Percentiles rank a stretch among this genome's conserved stretches.
These are phyloP conservation scores for Alternaria sp. DNA, from an alignment of 2,329 filamentous ascomycete species.

Conservation along the genomic window DNA sequence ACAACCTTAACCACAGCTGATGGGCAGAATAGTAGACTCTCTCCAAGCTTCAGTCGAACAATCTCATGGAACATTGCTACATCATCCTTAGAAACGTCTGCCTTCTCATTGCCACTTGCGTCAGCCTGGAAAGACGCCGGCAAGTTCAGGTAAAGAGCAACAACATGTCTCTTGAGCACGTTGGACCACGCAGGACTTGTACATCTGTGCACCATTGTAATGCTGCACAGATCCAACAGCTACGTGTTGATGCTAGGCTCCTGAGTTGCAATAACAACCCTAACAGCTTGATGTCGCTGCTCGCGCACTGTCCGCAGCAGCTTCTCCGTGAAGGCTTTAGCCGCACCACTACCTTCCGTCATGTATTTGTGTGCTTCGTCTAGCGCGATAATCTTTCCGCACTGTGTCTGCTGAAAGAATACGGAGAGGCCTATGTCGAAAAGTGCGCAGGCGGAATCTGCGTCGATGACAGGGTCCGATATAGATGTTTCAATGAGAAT, in stretches of 20 bases:
- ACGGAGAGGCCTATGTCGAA: constrained; percentile 76
- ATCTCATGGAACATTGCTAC: background rate
- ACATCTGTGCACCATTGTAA: constrained; percentile 76
- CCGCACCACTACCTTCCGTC: no score
- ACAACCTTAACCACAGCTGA: background rate
- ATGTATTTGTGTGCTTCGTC: constrained; percentile 75
- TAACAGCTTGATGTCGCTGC: constrained; percentile 71
- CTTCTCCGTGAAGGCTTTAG: constrained; percentile 62
- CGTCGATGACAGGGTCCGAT: constrained; percentile 71
- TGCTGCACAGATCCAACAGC: constrained; percentile 73
- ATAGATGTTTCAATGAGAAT: no score
- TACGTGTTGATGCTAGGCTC: constrained; percentile 74
- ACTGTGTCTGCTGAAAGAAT: constrained; percentile 61
- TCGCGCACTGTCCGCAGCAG: constrained; percentile 70
- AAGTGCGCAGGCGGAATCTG: constrained; percentile 71
- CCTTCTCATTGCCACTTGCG: no score
- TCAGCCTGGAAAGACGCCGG: no score
- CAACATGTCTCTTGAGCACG: constrained; percentile 58
- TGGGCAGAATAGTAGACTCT: constrained; percentile 2
- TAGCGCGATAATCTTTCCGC: constrained; percentile 66
- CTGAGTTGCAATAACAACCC: constrained; percentile 76
- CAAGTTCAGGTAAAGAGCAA: constrained; percentile 41
- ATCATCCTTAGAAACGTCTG: background rate
- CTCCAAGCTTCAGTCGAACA: background rate
- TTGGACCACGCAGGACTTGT: constrained; percentile 69